A percentile compares a stretch with the other conserved stretches of the same genome.
These are phyloP conservation scores for Cryphonectria radicalis DNA, from an alignment of 2,329 filamentous ascomycete genomes.

Conservation along the genomic window DNA sequence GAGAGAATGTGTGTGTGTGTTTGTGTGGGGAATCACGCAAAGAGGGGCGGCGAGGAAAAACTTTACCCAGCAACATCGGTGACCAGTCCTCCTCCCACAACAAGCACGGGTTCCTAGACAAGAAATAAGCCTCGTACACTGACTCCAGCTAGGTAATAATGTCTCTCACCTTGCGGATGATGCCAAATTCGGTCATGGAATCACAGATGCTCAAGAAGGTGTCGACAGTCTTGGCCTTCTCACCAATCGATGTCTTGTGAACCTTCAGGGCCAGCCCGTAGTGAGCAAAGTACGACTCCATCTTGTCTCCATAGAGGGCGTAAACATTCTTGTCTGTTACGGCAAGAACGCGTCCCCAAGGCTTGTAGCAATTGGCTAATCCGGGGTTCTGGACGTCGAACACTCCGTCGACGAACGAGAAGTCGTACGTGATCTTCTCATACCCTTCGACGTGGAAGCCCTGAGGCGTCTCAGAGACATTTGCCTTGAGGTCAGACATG, in stretches of 20 bases:
- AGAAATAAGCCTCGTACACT: conserved; percentile 16
- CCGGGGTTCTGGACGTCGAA: conserved; percentile 65
- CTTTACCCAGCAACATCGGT: conserved; percentile 74
- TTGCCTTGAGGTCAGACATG: conserved; percentile 74
- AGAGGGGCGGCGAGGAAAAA: conserved; percentile 24
- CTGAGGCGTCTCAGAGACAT: conserved; percentile 63
- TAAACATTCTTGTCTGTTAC: conserved; percentile 75
- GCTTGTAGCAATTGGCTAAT: conserved; percentile 66
- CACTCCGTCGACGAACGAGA: conserved; percentile 72
- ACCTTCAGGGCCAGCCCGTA: conserved; percentile 65
- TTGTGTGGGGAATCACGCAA: too few relatives aligned
- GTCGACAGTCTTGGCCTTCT: conserved; percentile 75
- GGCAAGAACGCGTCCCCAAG: conserved; percentile 68
- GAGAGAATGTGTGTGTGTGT: too few relatives aligned
- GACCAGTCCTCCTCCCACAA: conserved; percentile 71
- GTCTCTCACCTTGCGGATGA: conserved; percentile 60
- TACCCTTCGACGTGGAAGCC: conserved; percentile 75
- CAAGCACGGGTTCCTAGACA: conserved; percentile 63
- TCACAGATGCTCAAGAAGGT: conserved; percentile 72
- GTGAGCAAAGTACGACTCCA: conserved; percentile 70
- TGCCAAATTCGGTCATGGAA: conserved; percentile 75
- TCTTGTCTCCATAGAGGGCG: conserved; percentile 67
- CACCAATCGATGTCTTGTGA: conserved; percentile 75
- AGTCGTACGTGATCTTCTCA: conserved; percentile 78
- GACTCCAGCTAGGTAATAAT: neutral